Percentiles rank a stretch among this genome's conserved stretches.
Evolutionary conservation across 192 early-diverging fungal species (phyloP).

Genomic region (Backusella liffmaniae): DNA sequence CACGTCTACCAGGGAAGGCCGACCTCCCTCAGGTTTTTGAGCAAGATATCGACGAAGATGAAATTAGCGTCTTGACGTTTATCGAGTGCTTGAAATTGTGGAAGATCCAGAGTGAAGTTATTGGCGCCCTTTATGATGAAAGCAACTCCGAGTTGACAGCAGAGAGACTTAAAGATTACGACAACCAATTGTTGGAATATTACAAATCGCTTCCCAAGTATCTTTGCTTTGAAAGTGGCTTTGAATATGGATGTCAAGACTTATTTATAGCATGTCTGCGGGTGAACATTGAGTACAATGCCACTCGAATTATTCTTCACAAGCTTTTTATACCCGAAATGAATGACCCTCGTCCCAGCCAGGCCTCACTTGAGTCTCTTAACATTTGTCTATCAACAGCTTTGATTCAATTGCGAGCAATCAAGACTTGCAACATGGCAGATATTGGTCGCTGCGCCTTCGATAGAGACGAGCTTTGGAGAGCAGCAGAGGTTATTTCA

Average conservation of each 20-base stretch:
- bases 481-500: constrained; percentile 32
- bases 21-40: constrained; percentile 31
- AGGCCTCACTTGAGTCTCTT: constrained; percentile 26
- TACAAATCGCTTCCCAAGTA: constrained; percentile 23
- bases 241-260: constrained; percentile 38
- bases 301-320: constrained; percentile 38
- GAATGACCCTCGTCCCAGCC: constrained; percentile 16
- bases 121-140: constrained; percentile 22
- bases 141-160: constrained; percentile 18
- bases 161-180: constrained; percentile 26
- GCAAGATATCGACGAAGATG: constrained; percentile 38
- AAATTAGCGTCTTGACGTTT: constrained; percentile 24
- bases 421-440: constrained; percentile 16
- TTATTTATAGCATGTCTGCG: constrained; percentile 31
- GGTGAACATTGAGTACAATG: constrained; percentile 37
- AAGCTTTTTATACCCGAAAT: constrained; percentile 35
- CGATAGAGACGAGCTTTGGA: constrained; percentile 39
- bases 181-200: constrained; percentile 11
- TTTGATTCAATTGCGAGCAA: constrained; percentile 19
- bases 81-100: constrained; percentile 21
- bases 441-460: constrained; percentile 26
- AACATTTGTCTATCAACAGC: constrained; percentile 31
- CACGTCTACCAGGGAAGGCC: constrained; percentile 6
- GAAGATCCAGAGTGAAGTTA: constrained; percentile 30
- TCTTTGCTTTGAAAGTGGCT: constrained; percentile 35